phyloP scores from a whole-genome alignment of 148 eudicot genomes.

The Spergularia bocconei region DNA sequence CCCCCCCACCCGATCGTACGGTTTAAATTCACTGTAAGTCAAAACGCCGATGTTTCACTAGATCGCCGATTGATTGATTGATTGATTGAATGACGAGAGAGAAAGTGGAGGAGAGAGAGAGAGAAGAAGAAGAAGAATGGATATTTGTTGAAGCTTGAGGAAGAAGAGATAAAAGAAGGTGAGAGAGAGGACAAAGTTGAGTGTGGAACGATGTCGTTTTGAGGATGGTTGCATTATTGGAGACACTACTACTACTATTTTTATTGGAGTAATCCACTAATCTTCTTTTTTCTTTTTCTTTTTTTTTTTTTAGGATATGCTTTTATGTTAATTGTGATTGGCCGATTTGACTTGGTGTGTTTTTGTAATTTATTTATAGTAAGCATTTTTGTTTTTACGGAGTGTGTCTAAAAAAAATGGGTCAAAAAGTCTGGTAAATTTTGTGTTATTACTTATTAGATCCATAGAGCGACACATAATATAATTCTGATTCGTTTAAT shows the following conservation, averaged over 20 bases:
- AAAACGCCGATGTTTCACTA: background rate
- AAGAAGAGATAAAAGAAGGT: background rate
- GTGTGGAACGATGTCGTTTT: constrained; percentile 24
- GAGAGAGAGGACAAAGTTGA: background rate
- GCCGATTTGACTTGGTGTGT: too few species aligned
- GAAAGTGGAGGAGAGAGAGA: background rate
- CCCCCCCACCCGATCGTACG: background rate
- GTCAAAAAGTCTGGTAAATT: too few species aligned
- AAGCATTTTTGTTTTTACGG: too few species aligned
- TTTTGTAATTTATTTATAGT: too few species aligned
- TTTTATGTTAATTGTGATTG: too few species aligned
- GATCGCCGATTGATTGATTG: constrained; percentile 8
- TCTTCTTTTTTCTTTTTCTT: background rate
- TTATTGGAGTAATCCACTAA: background rate
- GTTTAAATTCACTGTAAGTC: constrained; percentile 12
- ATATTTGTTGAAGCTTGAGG: background rate
- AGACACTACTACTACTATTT: constrained; percentile 11
- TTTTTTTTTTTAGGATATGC: too few species aligned
- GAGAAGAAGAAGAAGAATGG: background rate
- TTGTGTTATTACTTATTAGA: too few species aligned
- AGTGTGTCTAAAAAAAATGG: too few species aligned
- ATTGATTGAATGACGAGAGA: background rate
- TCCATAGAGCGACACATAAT: too few species aligned
- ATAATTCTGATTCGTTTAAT: too few species aligned
- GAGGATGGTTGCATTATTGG: constrained; percentile 23